Percentiles rank a stretch among this genome's conserved stretches.
Conservation (phyloP, 768 basidiomycete species). For the Kwoniella mangroviensis region DNA sequence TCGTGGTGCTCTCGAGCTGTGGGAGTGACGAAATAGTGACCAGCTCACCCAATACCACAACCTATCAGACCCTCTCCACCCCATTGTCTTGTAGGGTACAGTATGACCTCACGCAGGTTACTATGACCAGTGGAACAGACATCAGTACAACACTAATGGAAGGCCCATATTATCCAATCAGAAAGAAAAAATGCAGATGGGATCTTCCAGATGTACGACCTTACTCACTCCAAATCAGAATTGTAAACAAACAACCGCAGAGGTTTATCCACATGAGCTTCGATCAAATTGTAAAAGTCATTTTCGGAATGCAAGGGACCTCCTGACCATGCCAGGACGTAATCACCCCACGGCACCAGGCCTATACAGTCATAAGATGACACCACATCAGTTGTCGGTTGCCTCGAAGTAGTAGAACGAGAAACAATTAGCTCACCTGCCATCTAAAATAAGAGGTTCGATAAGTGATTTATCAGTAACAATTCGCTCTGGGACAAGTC, state of each 20-base stretch:
- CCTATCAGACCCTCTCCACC: constrained; percentile 94
- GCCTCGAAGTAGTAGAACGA: too few species aligned
- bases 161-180: too few species aligned
- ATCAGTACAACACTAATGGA: too few species aligned
- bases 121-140: constrained; percentile 60
- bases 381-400: too few species aligned
- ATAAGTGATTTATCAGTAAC: too few species aligned
- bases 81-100: constrained; percentile 96
- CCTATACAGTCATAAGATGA: constrained; percentile 58
- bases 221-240: constrained; percentile 91
- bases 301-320: constrained; percentile 87
- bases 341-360: constrained; percentile 84
- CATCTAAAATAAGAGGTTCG: constrained; percentile 11
- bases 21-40: too few species aligned
- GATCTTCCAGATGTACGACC: too few species aligned
- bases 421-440: constrained; percentile 8
- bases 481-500: too few species aligned
- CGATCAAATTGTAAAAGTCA: constrained; percentile 95
- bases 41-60: constrained; percentile 97
- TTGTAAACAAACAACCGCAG: constrained; percentile 95
- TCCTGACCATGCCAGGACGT: constrained; percentile 89
- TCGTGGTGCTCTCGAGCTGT: too few species aligned
- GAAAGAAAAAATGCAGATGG: too few species aligned
- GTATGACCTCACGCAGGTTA: constrained; percentile 86
- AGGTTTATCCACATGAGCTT: constrained; percentile 91